Conservation (phyloP, 129 eudicot genomes). For the Flaveria robusta region DNA sequence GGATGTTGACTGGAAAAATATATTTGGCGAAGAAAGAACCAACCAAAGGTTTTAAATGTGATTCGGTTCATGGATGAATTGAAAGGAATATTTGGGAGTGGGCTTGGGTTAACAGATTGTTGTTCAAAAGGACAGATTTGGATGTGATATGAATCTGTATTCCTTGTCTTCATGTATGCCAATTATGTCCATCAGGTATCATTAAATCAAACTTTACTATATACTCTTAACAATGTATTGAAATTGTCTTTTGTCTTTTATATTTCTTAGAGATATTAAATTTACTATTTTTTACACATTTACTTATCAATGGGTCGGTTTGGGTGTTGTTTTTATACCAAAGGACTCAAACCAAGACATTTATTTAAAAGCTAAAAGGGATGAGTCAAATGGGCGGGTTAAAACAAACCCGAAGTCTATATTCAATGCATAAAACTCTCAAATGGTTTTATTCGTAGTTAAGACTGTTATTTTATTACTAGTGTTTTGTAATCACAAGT, state of each 20-base stretch:
- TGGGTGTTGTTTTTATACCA: not conserved
- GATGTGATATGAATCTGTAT: conserved; percentile 6
- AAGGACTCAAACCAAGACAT: not conserved
- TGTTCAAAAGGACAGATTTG: not conserved
- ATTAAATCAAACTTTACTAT: not conserved
- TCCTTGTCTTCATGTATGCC: not conserved
- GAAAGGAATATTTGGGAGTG: not conserved
- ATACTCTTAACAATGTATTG: not conserved
- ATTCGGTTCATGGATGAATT: not conserved
- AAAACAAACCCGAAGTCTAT: not conserved
- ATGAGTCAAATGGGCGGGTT: too few species aligned
- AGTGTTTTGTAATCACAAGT: too few species aligned
- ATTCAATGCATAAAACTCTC: not conserved
- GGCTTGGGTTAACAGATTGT: not conserved
- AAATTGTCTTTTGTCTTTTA: not conserved
- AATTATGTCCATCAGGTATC: not conserved
- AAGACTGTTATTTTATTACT: too few species aligned
- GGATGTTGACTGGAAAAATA: not conserved
- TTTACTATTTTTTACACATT: not conserved
- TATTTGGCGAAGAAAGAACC: not conserved
- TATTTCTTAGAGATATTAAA: not conserved
- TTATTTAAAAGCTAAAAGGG: not conserved
- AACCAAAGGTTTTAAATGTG: not conserved
- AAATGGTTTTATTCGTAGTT: too few species aligned
- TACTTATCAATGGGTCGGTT: not conserved